Evolutionary conservation across 78 protist species (phyloP), one percentile per base, ranked within the genome.

Genomic region (Chrysochromulina parva): DNA sequence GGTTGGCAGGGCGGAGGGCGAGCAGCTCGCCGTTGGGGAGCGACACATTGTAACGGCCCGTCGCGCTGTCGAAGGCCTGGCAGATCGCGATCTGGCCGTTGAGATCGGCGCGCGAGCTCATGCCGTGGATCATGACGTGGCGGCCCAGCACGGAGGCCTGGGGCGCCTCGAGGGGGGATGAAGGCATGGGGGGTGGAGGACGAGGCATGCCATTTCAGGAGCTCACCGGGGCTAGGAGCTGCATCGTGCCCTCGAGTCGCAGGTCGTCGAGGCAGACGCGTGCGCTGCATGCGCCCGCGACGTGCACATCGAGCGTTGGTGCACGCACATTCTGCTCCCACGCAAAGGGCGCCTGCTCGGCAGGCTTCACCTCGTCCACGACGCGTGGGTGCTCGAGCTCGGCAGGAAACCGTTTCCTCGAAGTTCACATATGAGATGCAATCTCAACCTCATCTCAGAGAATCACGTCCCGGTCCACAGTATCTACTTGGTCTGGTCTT

Each of bases 381-480:
- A 74, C 82, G 57, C 82, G 82, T 58, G 82, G 82, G 28, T 74
- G 82, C 82, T 38, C 57, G 26, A 74, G 82, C 50, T 11, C 82
- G 82, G 53, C 22, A 55, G n/a, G n/a, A 38, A 38, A 38, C 38
- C 38, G 38, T 38, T 38, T 38, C 38, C 38, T 38, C 38, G 38
- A 38, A 38, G 38, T 38, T 38, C 38, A 38, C 38, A 38, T 38
- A 38, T 38, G 38, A 38, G 38, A 38, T 38, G 38, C 38, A 38
- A 38, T 38, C 38, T 38, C 38, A 38, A 38, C 38, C 38, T 38
- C 38, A 38, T 38, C 38, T 38, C 38, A 38, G 38, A 38, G 38
- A 38, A 0, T 38, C 38, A 38, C 38, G 38, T 38, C 38, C 38
- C 38, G 38, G 38, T 38, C 38, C 38, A 38, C 38, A 38, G 38